A percentile compares a stretch with the other conserved stretches of the same genome.
Evolutionary conservation across 352 stramenopile genomes (phyloP).

Genomic region (Pythium biforme): DNA sequence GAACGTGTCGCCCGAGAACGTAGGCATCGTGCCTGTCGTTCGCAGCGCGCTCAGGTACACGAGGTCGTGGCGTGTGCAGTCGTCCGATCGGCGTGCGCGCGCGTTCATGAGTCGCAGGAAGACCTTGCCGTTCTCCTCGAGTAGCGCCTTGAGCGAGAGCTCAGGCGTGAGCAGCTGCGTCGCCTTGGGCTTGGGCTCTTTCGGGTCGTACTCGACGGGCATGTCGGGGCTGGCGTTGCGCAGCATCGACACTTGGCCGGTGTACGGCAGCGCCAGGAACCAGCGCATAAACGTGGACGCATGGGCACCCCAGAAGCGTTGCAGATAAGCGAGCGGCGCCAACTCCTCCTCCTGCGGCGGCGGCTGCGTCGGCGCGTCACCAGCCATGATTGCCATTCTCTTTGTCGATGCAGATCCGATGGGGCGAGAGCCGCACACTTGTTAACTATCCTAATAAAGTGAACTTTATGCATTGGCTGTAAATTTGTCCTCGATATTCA

Average conservation of each 20-base stretch:
- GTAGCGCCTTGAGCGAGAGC: conserved; percentile 62
- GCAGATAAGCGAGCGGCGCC: conserved; percentile 52
- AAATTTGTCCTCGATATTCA: conserved; percentile 3
- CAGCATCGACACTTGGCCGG: conserved; percentile 69
- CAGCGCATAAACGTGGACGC: conserved; percentile 82
- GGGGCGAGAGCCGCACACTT: conserved; percentile 6
- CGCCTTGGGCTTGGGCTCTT: conserved; percentile 42
- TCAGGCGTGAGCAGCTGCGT: conserved; percentile 74
- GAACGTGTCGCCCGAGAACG: conserved; percentile 84
- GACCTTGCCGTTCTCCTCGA: conserved; percentile 81
- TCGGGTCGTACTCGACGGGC: conserved; percentile 55
- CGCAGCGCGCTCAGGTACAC: conserved; percentile 67
- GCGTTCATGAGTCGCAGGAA: conserved; percentile 76
- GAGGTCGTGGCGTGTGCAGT: conserved; percentile 76
- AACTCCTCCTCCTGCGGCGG: conserved; percentile 25
- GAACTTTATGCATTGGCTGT: neutral
- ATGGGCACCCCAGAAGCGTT: conserved; percentile 73
- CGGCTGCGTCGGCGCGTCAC: conserved; percentile 11
- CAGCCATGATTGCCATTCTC: conserved; percentile 17
- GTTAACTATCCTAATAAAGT: neutral
- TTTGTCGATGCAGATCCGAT: neutral
- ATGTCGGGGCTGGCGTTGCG: conserved; percentile 83
- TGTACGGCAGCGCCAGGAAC: conserved; percentile 77
- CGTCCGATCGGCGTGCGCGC: conserved; percentile 58
- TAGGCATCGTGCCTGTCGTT: conserved; percentile 67